Evolutionary conservation across 1,284 basidiomycete genomes (phyloP).

Genomic region (Sphagnurus paluster): DNA sequence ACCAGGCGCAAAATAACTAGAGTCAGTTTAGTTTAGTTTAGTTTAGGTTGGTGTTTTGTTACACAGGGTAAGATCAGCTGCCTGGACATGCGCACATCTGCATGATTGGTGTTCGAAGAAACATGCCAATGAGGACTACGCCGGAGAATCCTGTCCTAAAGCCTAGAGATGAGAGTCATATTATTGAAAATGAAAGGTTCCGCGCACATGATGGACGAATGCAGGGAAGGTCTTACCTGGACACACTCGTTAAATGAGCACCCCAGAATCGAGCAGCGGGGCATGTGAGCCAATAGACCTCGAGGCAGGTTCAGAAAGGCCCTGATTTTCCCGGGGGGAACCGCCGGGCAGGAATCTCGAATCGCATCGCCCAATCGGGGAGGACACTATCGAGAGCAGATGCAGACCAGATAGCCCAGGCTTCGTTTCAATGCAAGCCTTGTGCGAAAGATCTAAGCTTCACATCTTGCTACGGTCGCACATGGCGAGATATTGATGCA

Average conservation of each 20-base stretch:
- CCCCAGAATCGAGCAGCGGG: slow-evolving; percentile 21
- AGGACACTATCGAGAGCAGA: slow-evolving; percentile 10
- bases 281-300: slow-evolving; percentile 23
- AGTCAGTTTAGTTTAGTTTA: slow-evolving; percentile 1
- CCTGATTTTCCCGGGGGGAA: slow-evolving; percentile 23
- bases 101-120: too few relatives aligned
- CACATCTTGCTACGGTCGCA: slow-evolving; percentile 16
- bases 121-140: too few relatives aligned
- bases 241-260: slow-evolving; percentile 18
- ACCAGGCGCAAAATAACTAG: slow-evolving; percentile 1
- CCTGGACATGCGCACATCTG: too few relatives aligned
- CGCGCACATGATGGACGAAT: slow-evolving; percentile 13
- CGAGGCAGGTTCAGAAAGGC: slow-evolving; percentile 20
- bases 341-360: slow-evolving; percentile 21
- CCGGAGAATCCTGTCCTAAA: too few relatives aligned
- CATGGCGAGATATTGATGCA: slow-evolving; percentile 16
- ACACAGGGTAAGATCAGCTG: too few relatives aligned
- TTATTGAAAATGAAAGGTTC: slow-evolving; percentile 13
- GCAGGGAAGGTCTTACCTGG: slow-evolving; percentile 21
- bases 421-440: slow-evolving; percentile 7
- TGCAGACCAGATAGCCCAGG: slow-evolving; percentile 9
- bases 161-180: background rate
- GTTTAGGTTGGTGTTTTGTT: too few relatives aligned
- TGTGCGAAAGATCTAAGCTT: slow-evolving; percentile 19
- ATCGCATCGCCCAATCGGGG: slow-evolving; percentile 17